Evolutionary conservation across 2,329 filamentous ascomycete genomes (phyloP).

Genomic region (Penicillium sp.): DNA sequence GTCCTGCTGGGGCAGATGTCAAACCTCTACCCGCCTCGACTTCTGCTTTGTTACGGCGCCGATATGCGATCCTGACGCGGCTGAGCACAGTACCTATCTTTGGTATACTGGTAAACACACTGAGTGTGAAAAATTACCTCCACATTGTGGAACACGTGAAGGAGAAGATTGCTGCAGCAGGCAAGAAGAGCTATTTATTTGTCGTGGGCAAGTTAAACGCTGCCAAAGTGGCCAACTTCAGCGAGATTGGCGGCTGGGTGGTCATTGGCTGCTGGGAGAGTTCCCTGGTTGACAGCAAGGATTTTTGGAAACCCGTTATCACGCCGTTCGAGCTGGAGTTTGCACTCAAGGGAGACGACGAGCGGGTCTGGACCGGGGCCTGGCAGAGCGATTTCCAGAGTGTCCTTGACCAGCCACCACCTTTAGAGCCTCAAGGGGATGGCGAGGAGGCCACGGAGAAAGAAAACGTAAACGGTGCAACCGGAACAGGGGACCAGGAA

Average conservation of each 20-base stretch:
- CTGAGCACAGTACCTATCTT: slow-evolving; percentile 83
- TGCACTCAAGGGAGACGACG: slow-evolving; percentile 74
- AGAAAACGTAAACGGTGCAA: slow-evolving; percentile 30
- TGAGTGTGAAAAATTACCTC: slow-evolving; percentile 90
- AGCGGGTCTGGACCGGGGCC: slow-evolving; percentile 81
- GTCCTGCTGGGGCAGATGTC: slow-evolving; percentile 31
- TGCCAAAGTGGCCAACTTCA: slow-evolving; percentile 95
- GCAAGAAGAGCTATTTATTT: slow-evolving; percentile 95
- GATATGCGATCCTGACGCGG: slow-evolving; percentile 83
- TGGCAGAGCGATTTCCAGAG: slow-evolving; percentile 88
- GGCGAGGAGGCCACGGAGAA: slow-evolving; percentile 25
- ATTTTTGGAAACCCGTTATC: slow-evolving; percentile 86
- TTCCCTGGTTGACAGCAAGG: slow-evolving; percentile 83
- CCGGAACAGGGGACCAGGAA: slow-evolving; percentile 26
- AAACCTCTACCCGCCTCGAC: slow-evolving; percentile 56
- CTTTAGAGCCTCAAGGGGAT: slow-evolving; percentile 22
- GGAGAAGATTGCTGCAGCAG: slow-evolving; percentile 72
- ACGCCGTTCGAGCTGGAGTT: slow-evolving; percentile 93
- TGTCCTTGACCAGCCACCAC: slow-evolving; percentile 54
- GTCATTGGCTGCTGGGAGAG: slow-evolving; percentile 99
- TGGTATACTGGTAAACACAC: slow-evolving; percentile 93
- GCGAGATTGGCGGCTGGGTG: slow-evolving; percentile 94
- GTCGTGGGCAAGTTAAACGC: slow-evolving; percentile 97
- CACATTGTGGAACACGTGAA: slow-evolving; percentile 76
- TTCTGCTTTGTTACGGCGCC: slow-evolving; percentile 71